A percentile compares a stretch with the other conserved stretches of the same genome.
Conservation (phyloP, 2,329 filamentous ascomycete genomes). For the Cladophialophora yegresii region DNA sequence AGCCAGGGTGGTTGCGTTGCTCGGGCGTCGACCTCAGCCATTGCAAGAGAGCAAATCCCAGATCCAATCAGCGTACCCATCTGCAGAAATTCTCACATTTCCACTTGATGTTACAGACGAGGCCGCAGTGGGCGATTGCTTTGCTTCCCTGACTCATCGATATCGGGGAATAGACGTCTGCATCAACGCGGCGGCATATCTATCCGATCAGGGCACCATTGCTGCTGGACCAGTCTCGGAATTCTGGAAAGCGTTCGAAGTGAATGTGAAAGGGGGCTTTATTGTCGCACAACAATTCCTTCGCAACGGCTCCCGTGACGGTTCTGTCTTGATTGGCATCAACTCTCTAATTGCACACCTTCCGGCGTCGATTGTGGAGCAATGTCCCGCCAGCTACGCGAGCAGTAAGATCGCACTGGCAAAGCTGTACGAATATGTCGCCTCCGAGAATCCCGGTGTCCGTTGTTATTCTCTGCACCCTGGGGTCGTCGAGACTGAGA, state of each 20-base stretch:
- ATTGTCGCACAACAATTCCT: conserved; percentile 7
- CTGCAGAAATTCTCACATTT: neutral
- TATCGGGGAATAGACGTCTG: conserved; percentile 6
- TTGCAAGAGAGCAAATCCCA: neutral
- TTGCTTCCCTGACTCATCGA: neutral
- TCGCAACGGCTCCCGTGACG: too few relatives aligned
- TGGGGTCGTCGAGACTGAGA: conserved; percentile 37
- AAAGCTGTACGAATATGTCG: conserved; percentile 49
- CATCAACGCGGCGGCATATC: conserved; percentile 15
- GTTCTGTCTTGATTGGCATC: neutral
- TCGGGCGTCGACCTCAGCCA: conserved; percentile 2
- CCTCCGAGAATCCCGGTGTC: conserved; percentile 45
- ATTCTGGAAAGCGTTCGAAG: conserved; percentile 12
- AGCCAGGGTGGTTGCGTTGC: conserved; percentile 34
- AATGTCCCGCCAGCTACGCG: conserved; percentile 40
- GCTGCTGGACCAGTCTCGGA: neutral
- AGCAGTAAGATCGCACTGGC: conserved; percentile 47
- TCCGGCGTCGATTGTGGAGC: conserved; percentile 5
- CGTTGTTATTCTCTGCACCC: conserved; percentile 50
- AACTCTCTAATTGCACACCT: conserved; percentile 26
- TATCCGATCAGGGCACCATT: conserved; percentile 9
- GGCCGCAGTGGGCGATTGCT: neutral
- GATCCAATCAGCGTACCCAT: neutral
- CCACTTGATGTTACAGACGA: conserved; percentile 1
- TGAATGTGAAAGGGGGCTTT: conserved; percentile 7